Base-by-base conservation (phyloP, 768 basidiomycete species). In the Fibroporia radiculosa region DNA sequence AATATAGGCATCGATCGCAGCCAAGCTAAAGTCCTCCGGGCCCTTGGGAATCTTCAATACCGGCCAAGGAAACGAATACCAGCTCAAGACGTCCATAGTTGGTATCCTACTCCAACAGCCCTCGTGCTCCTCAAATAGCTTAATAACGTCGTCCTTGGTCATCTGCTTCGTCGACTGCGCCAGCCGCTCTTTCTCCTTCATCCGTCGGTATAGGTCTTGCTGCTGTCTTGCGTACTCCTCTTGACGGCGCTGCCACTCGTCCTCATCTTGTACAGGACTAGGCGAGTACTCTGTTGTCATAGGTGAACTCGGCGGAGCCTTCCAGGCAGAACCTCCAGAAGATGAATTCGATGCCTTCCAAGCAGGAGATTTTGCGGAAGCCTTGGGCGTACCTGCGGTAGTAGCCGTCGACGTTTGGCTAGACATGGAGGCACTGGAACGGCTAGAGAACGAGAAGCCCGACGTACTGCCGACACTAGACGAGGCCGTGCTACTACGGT, bases 41-140 rank as follows among this genome's bases (percentile, higher is more conserved):
- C 55, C 60, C 26, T 59, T 66, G 5, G 84, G 80, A 35, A 66
- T 62, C 57, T 71, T 76, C 59, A 80, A 66, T 67, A 79, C 69
- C 1, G 86, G 84, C 85, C 85, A 88, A 7, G 85, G 84, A 55
- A 88, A 80, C 54, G 74, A 71, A 24, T 70, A 67, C 84, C 84
- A 87, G 27, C 65, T 69, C 47, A 85, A 63, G 44, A 68, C 66
- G 33, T 61, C 61, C 46, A 59, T 29, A 11, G 52, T 56, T 32
- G 62, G 57, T 40, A 68, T 55, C 44, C 65, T 70, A 39, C 63
- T 62, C 84, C 84, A 85, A 40, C 74, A 74, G 31, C 67, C 66
- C 29, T 83, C 82, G 55, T 87, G 83, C 31, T 62, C 66, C 35
- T 78, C 78, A 53, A 78, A 80, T 4, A 80, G 52, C 48, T 69